Percentiles rank a stretch among this genome's conserved stretches.
These are phyloP conservation scores for Rhizopogon roseolus DNA, from an alignment of 768 basidiomycete species.

Conservation along the genomic window DNA sequence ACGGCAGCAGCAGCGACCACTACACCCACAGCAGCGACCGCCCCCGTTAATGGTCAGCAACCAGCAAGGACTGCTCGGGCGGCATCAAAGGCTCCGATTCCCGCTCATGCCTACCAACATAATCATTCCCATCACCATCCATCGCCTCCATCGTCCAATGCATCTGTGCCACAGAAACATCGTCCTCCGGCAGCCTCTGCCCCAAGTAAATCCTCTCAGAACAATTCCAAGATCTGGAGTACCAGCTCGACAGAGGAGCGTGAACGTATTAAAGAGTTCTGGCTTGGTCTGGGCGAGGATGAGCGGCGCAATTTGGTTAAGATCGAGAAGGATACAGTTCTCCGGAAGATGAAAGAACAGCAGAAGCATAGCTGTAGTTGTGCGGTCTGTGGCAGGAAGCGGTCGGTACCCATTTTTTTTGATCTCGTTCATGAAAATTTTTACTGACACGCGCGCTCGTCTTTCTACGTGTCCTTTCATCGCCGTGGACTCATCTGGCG, in stretches of 20 bases:
- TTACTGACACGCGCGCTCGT: slow-evolving; percentile 19
- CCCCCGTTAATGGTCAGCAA: slow-evolving; percentile 26
- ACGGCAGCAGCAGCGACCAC: slow-evolving; percentile 14
- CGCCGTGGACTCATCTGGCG: slow-evolving; percentile 10
- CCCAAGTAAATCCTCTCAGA: slow-evolving; percentile 25
- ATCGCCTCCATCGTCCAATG: slow-evolving; percentile 34
- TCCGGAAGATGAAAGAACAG: slow-evolving; percentile 99
- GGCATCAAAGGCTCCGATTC: slow-evolving; percentile 55
- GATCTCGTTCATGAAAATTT: slow-evolving; percentile 11
- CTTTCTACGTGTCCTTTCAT: slow-evolving; percentile 12
- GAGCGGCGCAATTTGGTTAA: slow-evolving; percentile 91
- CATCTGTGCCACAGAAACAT: slow-evolving; percentile 26
- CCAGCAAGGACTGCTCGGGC: slow-evolving; percentile 39
- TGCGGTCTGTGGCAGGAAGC: slow-evolving; percentile 95
- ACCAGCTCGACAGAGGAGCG: slow-evolving; percentile 90
- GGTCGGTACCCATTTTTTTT: slow-evolving; percentile 51
- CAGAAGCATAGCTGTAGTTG: slow-evolving; percentile 95
- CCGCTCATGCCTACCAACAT: slow-evolving; percentile 44
- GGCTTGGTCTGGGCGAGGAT: slow-evolving; percentile 88
- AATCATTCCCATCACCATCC: slow-evolving; percentile 52
- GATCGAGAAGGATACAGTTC: slow-evolving; percentile 96
- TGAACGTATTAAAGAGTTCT: slow-evolving; percentile 97
- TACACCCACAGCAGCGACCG: slow-evolving; percentile 30
- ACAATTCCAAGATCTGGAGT: slow-evolving; percentile 88
- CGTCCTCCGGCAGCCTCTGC: slow-evolving; percentile 24